Base-by-base conservation (phyloP, 805 yeast genomes). In the Phaffomyces thermotolerans region DNA sequence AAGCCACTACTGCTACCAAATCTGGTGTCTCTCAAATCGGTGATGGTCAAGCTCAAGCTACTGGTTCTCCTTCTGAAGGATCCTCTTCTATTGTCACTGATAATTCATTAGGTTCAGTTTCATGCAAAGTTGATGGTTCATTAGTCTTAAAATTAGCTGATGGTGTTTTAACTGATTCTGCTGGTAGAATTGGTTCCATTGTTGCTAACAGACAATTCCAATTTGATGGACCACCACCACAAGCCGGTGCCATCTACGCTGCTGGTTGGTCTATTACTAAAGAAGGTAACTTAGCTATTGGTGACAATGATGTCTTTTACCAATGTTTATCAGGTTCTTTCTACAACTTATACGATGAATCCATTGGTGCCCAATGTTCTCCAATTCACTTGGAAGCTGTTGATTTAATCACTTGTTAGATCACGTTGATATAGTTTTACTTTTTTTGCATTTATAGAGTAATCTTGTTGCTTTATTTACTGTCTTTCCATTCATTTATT, bases 161-260 rank as follows among this genome's bases (percentile, higher is more conserved):
- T 36, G 35, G 46, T 18, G 40, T 46, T 10, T 39, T 39, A 15
- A 48, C 50, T 25, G 47, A 48, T 23, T 46, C 53, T 5, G 41
- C 45, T 25, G 48, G 45, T 24, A 39, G 44, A 24, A 46, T 48
- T 32, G 53, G 53, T 37, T 48, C 51, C 25, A 50, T 50, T 41
- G 52, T 48, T 17, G 52, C 54, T 23, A 42, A 85, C 85, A 46
- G 82, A 41, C 85, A 39, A 25, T 39, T 42, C 76, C 91, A 83
- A 70, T 83, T 83, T 58, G 91, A 83, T 63, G 90, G 90, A 59
- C 87, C 88, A 49, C 84, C 86, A 67, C 89, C 90, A 58, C 91
- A 83, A 71, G 86, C 84, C 27, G 85, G 84, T 64, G 73, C 85
- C 46, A 73, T 79, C 58, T 77, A 75, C 60, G 84, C 86, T 55